These are phyloP conservation scores for Choiromyces venosus DNA, from an alignment of 495 filamentous ascomycete genomes.

Conservation along the genomic window DNA sequence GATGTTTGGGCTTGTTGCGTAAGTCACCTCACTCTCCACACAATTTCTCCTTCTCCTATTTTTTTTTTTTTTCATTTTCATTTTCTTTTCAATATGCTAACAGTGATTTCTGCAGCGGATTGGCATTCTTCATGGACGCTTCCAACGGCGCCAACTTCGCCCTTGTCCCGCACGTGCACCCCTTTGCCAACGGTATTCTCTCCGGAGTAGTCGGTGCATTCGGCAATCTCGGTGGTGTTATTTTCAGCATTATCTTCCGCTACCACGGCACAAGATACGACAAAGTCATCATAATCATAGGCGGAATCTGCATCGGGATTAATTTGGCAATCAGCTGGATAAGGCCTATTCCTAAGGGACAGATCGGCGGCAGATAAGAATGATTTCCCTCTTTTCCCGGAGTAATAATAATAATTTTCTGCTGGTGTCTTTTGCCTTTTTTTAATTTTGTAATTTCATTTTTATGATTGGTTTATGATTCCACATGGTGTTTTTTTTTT, in stretches of 20 bases:
- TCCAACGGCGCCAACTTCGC: conserved; percentile 83
- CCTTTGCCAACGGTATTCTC: conserved; percentile 67
- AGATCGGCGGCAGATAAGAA: not conserved
- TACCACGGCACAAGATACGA: conserved; percentile 64
- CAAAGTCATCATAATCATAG: conserved; percentile 73
- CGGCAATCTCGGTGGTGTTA: conserved; percentile 78
- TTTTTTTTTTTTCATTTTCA: too few species aligned
- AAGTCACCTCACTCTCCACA: conserved; percentile 18
- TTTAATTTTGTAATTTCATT: not conserved
- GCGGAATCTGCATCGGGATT: conserved; percentile 63
- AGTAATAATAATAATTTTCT: not conserved
- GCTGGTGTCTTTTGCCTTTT: not conserved
- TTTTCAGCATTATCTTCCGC: conserved; percentile 81
- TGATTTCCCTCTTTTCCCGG: not conserved
- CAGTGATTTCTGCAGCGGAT: conserved; percentile 34
- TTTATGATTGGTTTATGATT: not conserved
- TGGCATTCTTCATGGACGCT: conserved; percentile 78
- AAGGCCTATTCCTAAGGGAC: conserved; percentile 61
- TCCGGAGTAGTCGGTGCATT: conserved; percentile 70
- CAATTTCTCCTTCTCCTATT: not conserved
- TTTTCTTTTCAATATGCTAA: not conserved
- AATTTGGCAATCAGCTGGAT: conserved; percentile 69
- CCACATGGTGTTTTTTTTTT: not conserved
- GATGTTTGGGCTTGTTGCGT: conserved; percentile 71
- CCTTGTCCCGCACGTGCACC: conserved; percentile 77